Conservation (phyloP, 179 eudicot genomes). For the Gypsophila paniculata region DNA sequence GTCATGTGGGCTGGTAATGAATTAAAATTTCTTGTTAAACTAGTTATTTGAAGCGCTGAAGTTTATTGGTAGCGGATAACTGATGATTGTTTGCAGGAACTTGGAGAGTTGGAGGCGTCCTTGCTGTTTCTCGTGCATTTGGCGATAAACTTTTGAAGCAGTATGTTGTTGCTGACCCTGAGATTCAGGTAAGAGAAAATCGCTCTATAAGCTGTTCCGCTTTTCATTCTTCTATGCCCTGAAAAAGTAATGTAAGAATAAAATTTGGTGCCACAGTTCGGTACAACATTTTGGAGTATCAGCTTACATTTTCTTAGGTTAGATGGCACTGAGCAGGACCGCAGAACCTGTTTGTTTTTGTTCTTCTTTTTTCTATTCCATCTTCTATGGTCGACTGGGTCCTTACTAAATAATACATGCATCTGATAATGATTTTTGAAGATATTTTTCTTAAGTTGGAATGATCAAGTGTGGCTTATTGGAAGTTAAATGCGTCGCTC, state of each 20-base stretch:
- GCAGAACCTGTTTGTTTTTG: not conserved
- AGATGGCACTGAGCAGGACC: constrained; percentile 10
- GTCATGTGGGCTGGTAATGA: constrained; percentile 96
- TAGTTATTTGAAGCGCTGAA: not conserved
- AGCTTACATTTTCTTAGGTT: not conserved
- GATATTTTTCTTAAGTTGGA: too few species aligned
- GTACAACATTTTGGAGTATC: not conserved
- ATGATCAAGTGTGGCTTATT: too few species aligned
- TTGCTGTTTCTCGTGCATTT: constrained; percentile 99
- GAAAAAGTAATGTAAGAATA: not conserved
- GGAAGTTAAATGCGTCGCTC: too few species aligned
- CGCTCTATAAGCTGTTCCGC: not conserved
- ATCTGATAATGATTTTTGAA: not conserved
- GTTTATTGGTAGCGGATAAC: constrained; percentile 6
- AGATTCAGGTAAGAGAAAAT: constrained; percentile 62
- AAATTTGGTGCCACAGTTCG: not conserved
- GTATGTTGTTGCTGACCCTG: constrained; percentile 96
- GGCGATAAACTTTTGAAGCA: constrained; percentile 96
- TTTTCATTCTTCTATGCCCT: not conserved
- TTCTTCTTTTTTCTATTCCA: not conserved
- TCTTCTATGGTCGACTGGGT: not conserved
- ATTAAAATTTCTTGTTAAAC: constrained; percentile 10
- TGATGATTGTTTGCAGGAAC: constrained; percentile 49
- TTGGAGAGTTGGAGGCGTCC: constrained; percentile 99
- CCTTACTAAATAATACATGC: not conserved